Evolutionary conservation across 1,284 basidiomycete species (phyloP).

Genomic region (Peniophora sp.): DNA sequence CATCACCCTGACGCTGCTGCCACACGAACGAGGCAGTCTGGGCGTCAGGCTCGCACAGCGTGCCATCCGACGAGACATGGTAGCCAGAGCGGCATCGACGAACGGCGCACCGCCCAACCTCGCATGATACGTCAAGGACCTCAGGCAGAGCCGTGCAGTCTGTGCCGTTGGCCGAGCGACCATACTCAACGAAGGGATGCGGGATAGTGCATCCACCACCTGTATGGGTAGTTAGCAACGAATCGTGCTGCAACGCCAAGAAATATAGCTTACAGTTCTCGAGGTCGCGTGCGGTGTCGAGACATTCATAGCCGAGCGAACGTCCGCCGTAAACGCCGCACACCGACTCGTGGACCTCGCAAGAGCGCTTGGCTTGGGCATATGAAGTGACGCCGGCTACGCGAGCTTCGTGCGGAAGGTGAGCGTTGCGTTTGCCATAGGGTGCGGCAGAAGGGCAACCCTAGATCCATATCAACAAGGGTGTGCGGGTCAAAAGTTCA

Average conservation of each 20-base stretch:
- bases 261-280: conserved; percentile 21
- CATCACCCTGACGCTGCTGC: too few relatives aligned
- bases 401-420: background rate
- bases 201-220: conserved; percentile 25
- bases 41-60: background rate
- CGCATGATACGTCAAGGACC: conserved; percentile 21
- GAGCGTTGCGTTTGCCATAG: background rate
- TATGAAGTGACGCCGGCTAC: background rate
- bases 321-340: conserved; percentile 17
- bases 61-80: conserved; percentile 11
- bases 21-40: too few relatives aligned
- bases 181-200: conserved; percentile 9
- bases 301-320: conserved; percentile 16
- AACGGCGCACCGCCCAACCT: conserved; percentile 21
- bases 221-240: conserved; percentile 6
- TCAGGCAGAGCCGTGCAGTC: conserved; percentile 24
- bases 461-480: background rate
- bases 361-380: conserved; percentile 7
- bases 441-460: background rate
- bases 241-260: background rate
- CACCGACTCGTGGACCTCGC: conserved; percentile 11
- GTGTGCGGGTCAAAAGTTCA: background rate
- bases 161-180: conserved; percentile 9
- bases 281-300: conserved; percentile 18
- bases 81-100: conserved; percentile 19